Percentiles rank a stretch among this genome's conserved stretches.
Evolutionary conservation across 164 flowering plant species (phyloP).

Genomic region (Nymphaea colorata): DNA sequence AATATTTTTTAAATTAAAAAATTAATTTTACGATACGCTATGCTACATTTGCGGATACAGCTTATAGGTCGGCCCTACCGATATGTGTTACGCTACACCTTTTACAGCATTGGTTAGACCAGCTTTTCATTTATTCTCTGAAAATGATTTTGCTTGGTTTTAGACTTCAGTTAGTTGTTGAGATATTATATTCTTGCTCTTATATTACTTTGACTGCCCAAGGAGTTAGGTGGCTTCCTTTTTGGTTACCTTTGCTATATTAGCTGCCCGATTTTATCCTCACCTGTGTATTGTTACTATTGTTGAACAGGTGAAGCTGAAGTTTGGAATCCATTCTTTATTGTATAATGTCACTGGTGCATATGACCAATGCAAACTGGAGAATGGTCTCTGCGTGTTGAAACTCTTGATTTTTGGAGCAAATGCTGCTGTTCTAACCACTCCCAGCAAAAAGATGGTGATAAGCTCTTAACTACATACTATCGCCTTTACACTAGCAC

Average conservation of each 20-base stretch:
- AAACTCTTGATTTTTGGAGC: conserved; percentile 19
- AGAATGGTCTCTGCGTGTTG: conserved; percentile 22
- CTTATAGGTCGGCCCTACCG: too few relatives aligned
- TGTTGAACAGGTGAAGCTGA: conserved; percentile 36
- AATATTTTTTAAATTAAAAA: too few relatives aligned
- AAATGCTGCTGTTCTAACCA: conserved; percentile 39
- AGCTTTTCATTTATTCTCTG: too few relatives aligned
- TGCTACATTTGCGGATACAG: too few relatives aligned
- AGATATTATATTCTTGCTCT: too few relatives aligned
- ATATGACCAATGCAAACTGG: conserved; percentile 32
- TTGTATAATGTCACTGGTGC: conserved; percentile 44
- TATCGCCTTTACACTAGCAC: neutral
- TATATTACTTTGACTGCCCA: too few relatives aligned
- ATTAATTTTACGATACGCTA: too few relatives aligned
- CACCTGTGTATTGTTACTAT: neutral
- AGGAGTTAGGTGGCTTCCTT: too few relatives aligned
- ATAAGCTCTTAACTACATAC: neutral
- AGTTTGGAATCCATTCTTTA: conserved; percentile 26
- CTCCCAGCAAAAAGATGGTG: conserved; percentile 45
- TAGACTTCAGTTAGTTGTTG: too few relatives aligned
- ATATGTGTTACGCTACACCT: too few relatives aligned
- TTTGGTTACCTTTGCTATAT: neutral
- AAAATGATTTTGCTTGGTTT: too few relatives aligned
- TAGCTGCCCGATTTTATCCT: neutral
- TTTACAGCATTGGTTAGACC: too few relatives aligned